A percentile compares a stretch with the other conserved stretches of the same genome.
Evolutionary conservation across 768 basidiomycete genomes (phyloP).

Genomic region (Kwoniella shandongensis): DNA sequence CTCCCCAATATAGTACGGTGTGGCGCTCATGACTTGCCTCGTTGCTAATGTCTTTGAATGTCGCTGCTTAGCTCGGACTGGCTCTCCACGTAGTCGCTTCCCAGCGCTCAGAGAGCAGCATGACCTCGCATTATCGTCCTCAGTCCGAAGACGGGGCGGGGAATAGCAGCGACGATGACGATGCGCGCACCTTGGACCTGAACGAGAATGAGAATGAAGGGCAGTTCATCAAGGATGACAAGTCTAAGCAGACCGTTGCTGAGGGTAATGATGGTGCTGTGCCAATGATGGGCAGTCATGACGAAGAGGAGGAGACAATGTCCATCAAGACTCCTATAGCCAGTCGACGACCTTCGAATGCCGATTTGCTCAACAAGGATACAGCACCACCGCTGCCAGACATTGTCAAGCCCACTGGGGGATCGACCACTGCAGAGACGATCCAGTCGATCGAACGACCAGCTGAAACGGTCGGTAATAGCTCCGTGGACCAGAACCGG

Average conservation of each 20-base stretch:
- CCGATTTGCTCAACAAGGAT: not conserved
- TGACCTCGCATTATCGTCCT: not conserved
- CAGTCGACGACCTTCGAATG: conserved; percentile 11
- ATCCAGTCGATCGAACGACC: too few relatives aligned
- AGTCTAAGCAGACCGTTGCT: too few relatives aligned
- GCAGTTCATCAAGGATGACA: conserved; percentile 1
- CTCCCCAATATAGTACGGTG: too few relatives aligned
- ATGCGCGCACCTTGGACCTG: not conserved
- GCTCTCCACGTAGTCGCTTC: conserved; percentile 11
- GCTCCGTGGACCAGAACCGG: too few relatives aligned
- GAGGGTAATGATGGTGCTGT: too few relatives aligned
- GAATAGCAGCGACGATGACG: not conserved
- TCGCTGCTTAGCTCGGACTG: conserved; percentile 9
- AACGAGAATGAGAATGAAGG: not conserved
- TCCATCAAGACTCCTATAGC: conserved; percentile 12
- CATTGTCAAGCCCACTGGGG: too few relatives aligned
- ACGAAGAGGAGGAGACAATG: too few relatives aligned
- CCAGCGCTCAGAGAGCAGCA: conserved; percentile 10
- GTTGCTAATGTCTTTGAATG: not conserved
- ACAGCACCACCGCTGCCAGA: not conserved
- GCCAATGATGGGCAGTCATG: too few relatives aligned
- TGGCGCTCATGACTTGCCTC: too few relatives aligned
- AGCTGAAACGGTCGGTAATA: too few relatives aligned
- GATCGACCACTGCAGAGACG: not conserved
- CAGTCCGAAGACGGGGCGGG: conserved; percentile 1